These are phyloP conservation scores for Cystofilobasidium bisporidii DNA, from an alignment of 768 basidiomycete genomes.

Conservation along the genomic window DNA sequence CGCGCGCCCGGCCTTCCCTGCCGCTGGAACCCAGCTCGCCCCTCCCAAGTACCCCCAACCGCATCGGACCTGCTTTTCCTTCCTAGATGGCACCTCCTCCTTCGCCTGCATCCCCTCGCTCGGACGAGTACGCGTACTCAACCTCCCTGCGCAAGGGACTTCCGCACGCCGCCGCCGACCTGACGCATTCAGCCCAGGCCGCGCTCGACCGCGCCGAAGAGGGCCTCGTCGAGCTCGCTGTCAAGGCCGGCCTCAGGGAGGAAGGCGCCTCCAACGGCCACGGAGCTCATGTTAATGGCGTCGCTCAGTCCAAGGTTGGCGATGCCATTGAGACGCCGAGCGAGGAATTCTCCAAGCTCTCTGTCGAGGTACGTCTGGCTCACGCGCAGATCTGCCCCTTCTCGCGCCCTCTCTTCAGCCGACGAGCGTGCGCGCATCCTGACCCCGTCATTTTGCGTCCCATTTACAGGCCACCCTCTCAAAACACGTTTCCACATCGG, in stretches of 20 bases:
- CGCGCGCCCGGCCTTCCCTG: too few species aligned
- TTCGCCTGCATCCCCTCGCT: neutral
- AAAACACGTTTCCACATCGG: neutral
- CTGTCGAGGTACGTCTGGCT: constrained; percentile 34
- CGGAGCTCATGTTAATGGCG: neutral
- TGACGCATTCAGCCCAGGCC: neutral
- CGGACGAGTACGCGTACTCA: constrained; percentile 1
- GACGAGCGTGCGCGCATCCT: neutral
- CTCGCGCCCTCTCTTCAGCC: too few species aligned
- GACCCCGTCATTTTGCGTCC: neutral
- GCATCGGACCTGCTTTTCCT: too few species aligned
- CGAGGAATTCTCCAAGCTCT: constrained; percentile 36
- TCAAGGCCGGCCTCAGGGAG: neutral
- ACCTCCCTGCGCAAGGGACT: constrained; percentile 8
- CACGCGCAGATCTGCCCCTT: neutral
- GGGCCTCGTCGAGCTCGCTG: neutral
- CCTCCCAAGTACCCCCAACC: too few species aligned
- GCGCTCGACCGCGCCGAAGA: constrained; percentile 6
- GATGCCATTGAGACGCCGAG: constrained; percentile 34
- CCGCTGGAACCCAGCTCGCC: too few species aligned
- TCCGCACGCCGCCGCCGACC: constrained; percentile 2
- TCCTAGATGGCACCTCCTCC: too few species aligned
- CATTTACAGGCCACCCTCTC: constrained; percentile 8
- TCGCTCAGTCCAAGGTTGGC: neutral
- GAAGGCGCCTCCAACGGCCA: neutral